Evolutionary conservation across 2,329 filamentous ascomycete species (phyloP), one percentile per base, ranked within the genome.

Genomic region (Beauveria varroae): DNA sequence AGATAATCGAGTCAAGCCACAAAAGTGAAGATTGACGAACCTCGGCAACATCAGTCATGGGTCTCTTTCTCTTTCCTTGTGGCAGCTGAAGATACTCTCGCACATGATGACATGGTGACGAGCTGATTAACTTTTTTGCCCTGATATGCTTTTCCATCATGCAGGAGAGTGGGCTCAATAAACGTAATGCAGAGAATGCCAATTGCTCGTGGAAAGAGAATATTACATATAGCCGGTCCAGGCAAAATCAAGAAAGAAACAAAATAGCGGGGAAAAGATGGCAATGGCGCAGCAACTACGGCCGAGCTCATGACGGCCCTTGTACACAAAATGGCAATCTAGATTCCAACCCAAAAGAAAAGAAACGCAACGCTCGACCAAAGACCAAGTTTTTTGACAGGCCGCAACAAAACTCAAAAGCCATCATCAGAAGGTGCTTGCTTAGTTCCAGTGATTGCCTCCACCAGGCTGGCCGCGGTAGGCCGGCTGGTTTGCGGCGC

Each of bases 381-480:
- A 5, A 50, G 12, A 18, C 40, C 18, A 41, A 9, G 41, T 14
- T 24, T 30, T 20, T 57, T 18, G 34, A 49, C 55, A 30, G 41
- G 34, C 34, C 34, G 10, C 34, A 14, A 8, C 22, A 54, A 24
- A 54, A 46, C 7, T 22, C n/a, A 57, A 52, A 52, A 12, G 22
- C 46, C 43, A 43, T 30, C 18, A 51, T 43, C 24, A 22, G 14
- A 22, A 41, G 24, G 22, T 30, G 8, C 24, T 12, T 34, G 44
- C 26, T 18, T 60, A 51, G 44, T 60, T 56, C 56, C 61, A 62
- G 16, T 40, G n/a, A 12, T 28, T 46, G 54, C 50, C 53, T 30
- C 52, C 43, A 20, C 51, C 57, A 8, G 50, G 50, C 41, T 63
- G 62, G n/a, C 47, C 46, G 8, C 57, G 50, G 57, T 63, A 60